Evolutionary conservation across 2,329 filamentous ascomycete species (phyloP).

Genomic region (Penicillium griseofulvum): DNA sequence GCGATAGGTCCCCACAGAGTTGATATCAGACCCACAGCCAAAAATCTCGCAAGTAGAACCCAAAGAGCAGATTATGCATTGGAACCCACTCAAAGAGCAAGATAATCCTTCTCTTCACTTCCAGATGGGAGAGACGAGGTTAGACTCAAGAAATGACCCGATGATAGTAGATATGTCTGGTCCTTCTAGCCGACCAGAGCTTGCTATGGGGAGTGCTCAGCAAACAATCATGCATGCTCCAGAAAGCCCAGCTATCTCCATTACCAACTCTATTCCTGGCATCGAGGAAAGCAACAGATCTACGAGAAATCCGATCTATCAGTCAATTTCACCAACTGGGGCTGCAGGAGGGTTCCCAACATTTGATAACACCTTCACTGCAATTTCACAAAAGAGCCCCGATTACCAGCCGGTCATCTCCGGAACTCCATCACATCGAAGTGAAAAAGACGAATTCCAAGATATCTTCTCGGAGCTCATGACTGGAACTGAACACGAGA

Average conservation of each 20-base stretch:
- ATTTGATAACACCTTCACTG: slow-evolving; percentile 1
- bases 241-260: not conserved
- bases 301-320: slow-evolving; percentile 3
- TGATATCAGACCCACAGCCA: not conserved
- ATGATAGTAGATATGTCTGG: not conserved
- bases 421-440: slow-evolving; percentile 21
- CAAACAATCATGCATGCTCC: not conserved
- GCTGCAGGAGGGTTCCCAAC: not conserved
- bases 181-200: not conserved
- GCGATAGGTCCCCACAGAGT: slow-evolving; percentile 1
- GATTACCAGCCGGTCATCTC: slow-evolving; percentile 4
- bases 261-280: not conserved
- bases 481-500: slow-evolving; percentile 40
- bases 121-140: not conserved
- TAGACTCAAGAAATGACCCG: not conserved
- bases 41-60: not conserved
- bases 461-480: slow-evolving; percentile 38
- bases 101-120: not conserved
- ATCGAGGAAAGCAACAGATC: not conserved
- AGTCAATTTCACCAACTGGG: slow-evolving; percentile 12
- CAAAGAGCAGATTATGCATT: not conserved
- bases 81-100: not conserved
- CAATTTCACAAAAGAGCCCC: not conserved
- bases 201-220: not conserved
- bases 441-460: slow-evolving; percentile 32